These are phyloP conservation scores for Candida sojae DNA, from an alignment of 1,139 yeast species.

Conservation along the genomic window DNA sequence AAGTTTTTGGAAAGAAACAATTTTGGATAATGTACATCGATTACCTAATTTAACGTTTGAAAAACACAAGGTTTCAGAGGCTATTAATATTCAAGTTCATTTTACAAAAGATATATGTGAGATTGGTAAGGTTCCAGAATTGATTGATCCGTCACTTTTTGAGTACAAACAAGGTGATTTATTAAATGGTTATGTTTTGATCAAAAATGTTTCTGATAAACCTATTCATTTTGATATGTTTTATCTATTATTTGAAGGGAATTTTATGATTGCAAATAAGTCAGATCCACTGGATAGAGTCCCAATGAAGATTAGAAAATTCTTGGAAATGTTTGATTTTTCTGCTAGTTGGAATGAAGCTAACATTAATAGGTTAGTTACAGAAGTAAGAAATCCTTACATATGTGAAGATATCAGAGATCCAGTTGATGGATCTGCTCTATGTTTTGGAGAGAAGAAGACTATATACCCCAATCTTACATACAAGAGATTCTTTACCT, in stretches of 20 bases:
- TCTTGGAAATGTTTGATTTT: conserved; percentile 47
- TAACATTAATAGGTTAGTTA: conserved; percentile 32
- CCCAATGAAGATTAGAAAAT: conserved; percentile 17
- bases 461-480: conserved; percentile 27
- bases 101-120: conserved; percentile 42
- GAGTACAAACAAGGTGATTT: conserved; percentile 46
- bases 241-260: conserved; percentile 44
- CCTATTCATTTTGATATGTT: conserved; percentile 43
- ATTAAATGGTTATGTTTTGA: conserved; percentile 38
- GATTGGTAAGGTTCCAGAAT: conserved; percentile 26
- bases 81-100: conserved; percentile 28
- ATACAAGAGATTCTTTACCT: conserved; percentile 45
- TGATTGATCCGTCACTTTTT: conserved; percentile 33
- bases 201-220: conserved; percentile 26
- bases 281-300: conserved; percentile 12
- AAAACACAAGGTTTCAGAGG: conserved; percentile 27
- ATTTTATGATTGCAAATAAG: conserved; percentile 19
- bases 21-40: conserved; percentile 40
- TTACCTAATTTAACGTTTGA: conserved; percentile 35
- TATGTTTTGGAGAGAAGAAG: conserved; percentile 28
- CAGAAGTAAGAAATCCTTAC: conserved; percentile 23
- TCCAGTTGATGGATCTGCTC: conserved; percentile 28
- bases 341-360: conserved; percentile 40
- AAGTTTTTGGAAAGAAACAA: conserved; percentile 37
- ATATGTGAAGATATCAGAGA: conserved; percentile 22